A percentile compares a stretch with the other conserved stretches of the same genome.
These are phyloP conservation scores for Takashimella tepidaria DNA, from an alignment of 1,284 basidiomycete species.

Conservation along the genomic window DNA sequence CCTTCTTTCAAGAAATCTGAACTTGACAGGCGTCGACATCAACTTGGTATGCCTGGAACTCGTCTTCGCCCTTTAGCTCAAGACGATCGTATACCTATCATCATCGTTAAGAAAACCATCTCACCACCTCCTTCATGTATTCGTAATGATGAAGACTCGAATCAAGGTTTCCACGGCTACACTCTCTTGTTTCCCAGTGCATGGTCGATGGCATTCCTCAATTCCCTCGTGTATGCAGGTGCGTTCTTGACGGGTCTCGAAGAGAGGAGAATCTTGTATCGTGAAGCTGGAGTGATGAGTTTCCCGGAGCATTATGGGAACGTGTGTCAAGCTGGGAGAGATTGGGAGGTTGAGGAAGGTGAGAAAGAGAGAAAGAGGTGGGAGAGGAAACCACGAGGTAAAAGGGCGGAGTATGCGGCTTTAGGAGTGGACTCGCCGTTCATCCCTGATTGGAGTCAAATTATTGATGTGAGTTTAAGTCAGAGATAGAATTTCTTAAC, in stretches of 20 bases:
- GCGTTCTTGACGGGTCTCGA: conserved; percentile 74
- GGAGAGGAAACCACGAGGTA: conserved; percentile 76
- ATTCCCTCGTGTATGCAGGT: conserved; percentile 71
- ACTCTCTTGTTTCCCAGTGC: conserved; percentile 74
- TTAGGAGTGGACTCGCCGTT: conserved; percentile 66
- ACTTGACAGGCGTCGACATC: conserved; percentile 66
- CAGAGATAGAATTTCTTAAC: background rate
- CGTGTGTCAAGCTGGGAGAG: conserved; percentile 53
- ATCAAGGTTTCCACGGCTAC: conserved; percentile 64
- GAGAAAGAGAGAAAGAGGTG: conserved; percentile 57
- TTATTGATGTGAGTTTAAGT: conserved; percentile 49
- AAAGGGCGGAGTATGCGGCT: conserved; percentile 65
- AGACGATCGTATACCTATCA: conserved; percentile 73
- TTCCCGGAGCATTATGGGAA: conserved; percentile 79
- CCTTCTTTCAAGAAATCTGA: conserved; percentile 76
- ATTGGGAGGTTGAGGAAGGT: conserved; percentile 53
- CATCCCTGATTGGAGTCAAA: conserved; percentile 64
- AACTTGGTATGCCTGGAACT: conserved; percentile 73
- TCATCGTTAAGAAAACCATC: conserved; percentile 75
- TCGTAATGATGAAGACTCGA: too few relatives aligned
- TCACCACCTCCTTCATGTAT: conserved; percentile 35
- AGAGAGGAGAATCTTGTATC: conserved; percentile 67
- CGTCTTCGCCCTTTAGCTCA: conserved; percentile 59
- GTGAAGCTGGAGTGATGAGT: conserved; percentile 65
- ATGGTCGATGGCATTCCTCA: conserved; percentile 82